A percentile compares a stretch with the other conserved stretches of the same genome.
phyloP scores from a whole-genome alignment of 306 rosid species.

The Gastrolobium bilobum region DNA sequence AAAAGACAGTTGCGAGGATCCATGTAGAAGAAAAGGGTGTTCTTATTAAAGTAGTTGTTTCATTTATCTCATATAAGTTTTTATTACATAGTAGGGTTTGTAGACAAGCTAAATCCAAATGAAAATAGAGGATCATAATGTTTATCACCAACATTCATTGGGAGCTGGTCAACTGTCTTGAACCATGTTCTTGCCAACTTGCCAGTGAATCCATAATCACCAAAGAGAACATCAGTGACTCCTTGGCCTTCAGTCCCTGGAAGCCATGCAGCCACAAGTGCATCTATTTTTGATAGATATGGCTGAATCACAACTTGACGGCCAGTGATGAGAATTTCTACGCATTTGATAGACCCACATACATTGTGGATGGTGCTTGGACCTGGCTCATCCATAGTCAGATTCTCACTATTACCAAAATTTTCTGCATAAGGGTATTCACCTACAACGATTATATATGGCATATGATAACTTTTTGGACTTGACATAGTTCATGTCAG shows the following conservation, averaged over 20 bases:
- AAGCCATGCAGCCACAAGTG: slow-evolving; percentile 95
- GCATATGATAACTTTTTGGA: slow-evolving; percentile 70
- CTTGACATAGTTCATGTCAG: slow-evolving; percentile 66
- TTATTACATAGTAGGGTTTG: slow-evolving; percentile 53
- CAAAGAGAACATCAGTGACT: slow-evolving; percentile 73
- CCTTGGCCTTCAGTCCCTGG: slow-evolving; percentile 99
- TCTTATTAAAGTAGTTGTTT: too few species aligned
- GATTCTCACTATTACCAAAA: slow-evolving; percentile 76
- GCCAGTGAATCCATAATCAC: slow-evolving; percentile 82
- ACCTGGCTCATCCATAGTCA: slow-evolving; percentile 75
- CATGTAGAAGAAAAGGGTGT: background rate
- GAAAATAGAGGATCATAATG: slow-evolving; percentile 84
- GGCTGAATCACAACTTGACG: slow-evolving; percentile 88
- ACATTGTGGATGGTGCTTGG: slow-evolving; percentile 72
- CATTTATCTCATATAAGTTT: slow-evolving; percentile 12
- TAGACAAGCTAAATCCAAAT: slow-evolving; percentile 81
- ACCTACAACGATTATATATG: slow-evolving; percentile 79
- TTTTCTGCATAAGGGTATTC: slow-evolving; percentile 83
- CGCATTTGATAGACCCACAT: slow-evolving; percentile 67
- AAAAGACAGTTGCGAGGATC: background rate
- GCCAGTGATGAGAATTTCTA: slow-evolving; percentile 73
- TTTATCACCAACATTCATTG: slow-evolving; percentile 81
- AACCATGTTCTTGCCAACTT: slow-evolving; percentile 91
- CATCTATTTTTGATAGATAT: slow-evolving; percentile 63
- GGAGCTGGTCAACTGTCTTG: slow-evolving; percentile 81